Evolutionary conservation across 2,329 filamentous ascomycete species (phyloP).

Genomic region (Didymella sp.): DNA sequence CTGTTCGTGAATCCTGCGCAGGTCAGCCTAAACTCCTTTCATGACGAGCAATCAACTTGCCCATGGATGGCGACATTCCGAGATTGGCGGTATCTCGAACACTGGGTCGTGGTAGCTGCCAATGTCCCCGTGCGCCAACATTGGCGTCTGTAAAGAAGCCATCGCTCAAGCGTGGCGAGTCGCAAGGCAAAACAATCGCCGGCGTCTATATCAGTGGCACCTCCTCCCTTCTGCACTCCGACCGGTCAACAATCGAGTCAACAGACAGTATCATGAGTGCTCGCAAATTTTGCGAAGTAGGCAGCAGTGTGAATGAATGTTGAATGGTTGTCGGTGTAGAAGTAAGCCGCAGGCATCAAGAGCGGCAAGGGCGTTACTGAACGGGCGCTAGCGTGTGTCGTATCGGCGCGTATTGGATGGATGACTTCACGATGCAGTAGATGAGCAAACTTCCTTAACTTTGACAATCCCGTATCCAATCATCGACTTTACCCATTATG

Average conservation of each 20-base stretch:
- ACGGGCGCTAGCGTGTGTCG: constrained; percentile 12
- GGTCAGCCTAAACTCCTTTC: constrained; percentile 14
- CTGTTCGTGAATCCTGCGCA: constrained; percentile 44
- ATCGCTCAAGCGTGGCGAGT: constrained; percentile 21
- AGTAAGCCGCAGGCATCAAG: constrained; percentile 12
- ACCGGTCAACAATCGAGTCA: constrained; percentile 22
- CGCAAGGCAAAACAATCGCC: constrained; percentile 6
- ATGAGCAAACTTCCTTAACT: not conserved
- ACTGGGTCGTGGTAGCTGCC: not conserved
- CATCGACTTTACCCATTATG: too few relatives aligned
- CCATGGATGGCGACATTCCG: constrained; percentile 40
- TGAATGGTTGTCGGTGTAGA: constrained; percentile 14
- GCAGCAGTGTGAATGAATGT: constrained; percentile 8
- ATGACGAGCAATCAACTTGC: constrained; percentile 17
- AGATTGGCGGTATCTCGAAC: constrained; percentile 28
- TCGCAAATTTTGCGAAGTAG: constrained; percentile 6
- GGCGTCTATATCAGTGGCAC: constrained; percentile 24
- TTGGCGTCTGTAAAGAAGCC: constrained; percentile 36
- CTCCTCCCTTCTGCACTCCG: constrained; percentile 33
- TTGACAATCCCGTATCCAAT: not conserved
- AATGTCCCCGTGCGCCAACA: constrained; percentile 17
- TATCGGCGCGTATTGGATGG: constrained; percentile 2
- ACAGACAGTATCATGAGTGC: constrained; percentile 24
- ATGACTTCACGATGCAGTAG: constrained; percentile 7
- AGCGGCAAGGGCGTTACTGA: constrained; percentile 4